Evolutionary conservation across 1,139 yeast genomes (phyloP).

Genomic region (Saccharomyces uvarum): DNA sequence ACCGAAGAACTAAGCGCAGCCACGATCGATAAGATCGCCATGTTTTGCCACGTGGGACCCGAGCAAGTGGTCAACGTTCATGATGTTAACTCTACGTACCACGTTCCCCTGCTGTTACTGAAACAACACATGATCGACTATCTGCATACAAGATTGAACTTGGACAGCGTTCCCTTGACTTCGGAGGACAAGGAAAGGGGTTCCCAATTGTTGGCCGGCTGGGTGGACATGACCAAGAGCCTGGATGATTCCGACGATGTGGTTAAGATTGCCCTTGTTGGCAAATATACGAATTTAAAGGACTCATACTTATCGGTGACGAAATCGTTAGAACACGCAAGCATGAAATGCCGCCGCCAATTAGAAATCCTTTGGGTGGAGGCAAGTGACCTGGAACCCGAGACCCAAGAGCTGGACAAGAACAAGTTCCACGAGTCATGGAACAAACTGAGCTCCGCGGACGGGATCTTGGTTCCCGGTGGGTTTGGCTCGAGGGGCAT

Average conservation of each 20-base stretch:
- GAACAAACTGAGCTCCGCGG: constrained; percentile 89
- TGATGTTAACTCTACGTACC: constrained; percentile 94
- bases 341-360: constrained; percentile 79
- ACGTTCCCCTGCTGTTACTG: constrained; percentile 83
- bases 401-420: constrained; percentile 53
- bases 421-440: constrained; percentile 88
- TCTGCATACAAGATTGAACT: constrained; percentile 59
- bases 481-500: constrained; percentile 97
- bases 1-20: constrained; percentile 69
- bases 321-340: constrained; percentile 89
- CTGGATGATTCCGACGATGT: constrained; percentile 78
- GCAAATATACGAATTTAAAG: constrained; percentile 91
- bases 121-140: constrained; percentile 81
- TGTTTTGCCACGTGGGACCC: constrained; percentile 98
- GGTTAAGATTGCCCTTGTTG: constrained; percentile 92
- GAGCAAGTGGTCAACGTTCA: constrained; percentile 95
- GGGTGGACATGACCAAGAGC: constrained; percentile 71
- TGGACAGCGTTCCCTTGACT: constrained; percentile 46
- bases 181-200: constrained; percentile 56
- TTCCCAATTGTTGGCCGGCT: constrained; percentile 57
- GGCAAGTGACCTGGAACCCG: constrained; percentile 80
- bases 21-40: constrained; percentile 89
- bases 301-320: constrained; percentile 93
- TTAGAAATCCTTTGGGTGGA: constrained; percentile 94
- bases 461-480: constrained; percentile 96